A percentile compares a stretch with the other conserved stretches of the same genome.
phyloP scores from a whole-genome alignment of 1,139 yeast genomes.

The Scheffersomyces cryptocercus region DNA sequence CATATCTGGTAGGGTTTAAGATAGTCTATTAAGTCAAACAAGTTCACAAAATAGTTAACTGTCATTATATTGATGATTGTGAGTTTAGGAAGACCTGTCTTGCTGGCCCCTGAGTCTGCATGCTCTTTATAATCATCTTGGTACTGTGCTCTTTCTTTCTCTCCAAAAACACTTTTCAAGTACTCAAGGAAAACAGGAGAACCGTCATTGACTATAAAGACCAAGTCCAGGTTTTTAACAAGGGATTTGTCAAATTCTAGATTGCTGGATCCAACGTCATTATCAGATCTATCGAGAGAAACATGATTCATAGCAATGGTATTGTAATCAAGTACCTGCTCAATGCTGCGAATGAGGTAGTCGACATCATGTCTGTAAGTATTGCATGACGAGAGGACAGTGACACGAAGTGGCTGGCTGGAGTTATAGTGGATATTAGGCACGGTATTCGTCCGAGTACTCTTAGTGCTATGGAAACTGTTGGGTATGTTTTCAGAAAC shows the following conservation, averaged over 20 bases:
- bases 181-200: conserved; percentile 30
- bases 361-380: conserved; percentile 21
- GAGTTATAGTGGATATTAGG: background rate
- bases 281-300: conserved; percentile 6
- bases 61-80: conserved; percentile 44
- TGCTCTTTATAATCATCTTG: background rate
- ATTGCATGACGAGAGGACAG: conserved; percentile 21
- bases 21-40: conserved; percentile 37
- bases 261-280: background rate
- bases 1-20: conserved; percentile 42
- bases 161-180: conserved; percentile 14
- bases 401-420: conserved; percentile 9
- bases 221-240: conserved; percentile 25
- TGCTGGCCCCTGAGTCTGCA: conserved; percentile 3
- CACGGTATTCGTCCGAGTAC: too few species aligned
- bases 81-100: conserved; percentile 23
- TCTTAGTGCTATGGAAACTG: conserved; percentile 3
- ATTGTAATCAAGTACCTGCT: conserved; percentile 8
- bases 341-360: conserved; percentile 20
- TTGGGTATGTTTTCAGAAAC: conserved; percentile 18
- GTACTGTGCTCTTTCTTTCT: background rate
- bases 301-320: conserved; percentile 19
- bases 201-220: conserved; percentile 46
- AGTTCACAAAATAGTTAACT: conserved; percentile 40
- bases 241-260: conserved; percentile 7